phyloP scores from a whole-genome alignment of 2,329 filamentous ascomycete genomes.

The Drechslerella dactyloides region DNA sequence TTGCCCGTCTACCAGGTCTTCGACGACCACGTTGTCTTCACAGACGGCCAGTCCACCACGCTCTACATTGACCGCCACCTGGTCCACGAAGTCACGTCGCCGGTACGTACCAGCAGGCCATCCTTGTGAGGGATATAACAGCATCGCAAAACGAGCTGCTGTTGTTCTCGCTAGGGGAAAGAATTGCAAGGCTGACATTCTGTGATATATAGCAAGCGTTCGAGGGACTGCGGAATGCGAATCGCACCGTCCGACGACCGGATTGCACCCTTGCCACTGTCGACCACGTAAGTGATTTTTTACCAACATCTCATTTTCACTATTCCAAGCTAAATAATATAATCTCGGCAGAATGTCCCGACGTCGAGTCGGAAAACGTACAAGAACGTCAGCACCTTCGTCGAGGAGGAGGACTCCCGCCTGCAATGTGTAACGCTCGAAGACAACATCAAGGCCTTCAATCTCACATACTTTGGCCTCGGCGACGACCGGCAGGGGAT shows the following conservation, averaged over 20 bases:
- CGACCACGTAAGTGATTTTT: slow-evolving; percentile 85
- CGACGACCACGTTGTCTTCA: slow-evolving; percentile 89
- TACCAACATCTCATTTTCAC: not conserved
- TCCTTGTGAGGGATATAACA: not conserved
- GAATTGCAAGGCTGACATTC: slow-evolving; percentile 52
- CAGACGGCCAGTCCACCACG: slow-evolving; percentile 83
- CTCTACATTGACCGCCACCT: slow-evolving; percentile 96
- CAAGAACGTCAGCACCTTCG: slow-evolving; percentile 91
- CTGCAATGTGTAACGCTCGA: slow-evolving; percentile 94
- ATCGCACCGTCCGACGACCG: slow-evolving; percentile 83
- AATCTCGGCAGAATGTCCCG: slow-evolving; percentile 76
- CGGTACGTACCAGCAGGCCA: slow-evolving; percentile 65
- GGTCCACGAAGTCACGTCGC: slow-evolving; percentile 97
- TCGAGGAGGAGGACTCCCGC: slow-evolving; percentile 91
- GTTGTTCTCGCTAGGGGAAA: slow-evolving; percentile 21
- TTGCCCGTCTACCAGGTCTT: slow-evolving; percentile 70
- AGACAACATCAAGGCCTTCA: slow-evolving; percentile 96
- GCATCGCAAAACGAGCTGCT: too few relatives aligned
- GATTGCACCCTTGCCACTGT: slow-evolving; percentile 97
- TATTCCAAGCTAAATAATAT: slow-evolving; percentile 25
- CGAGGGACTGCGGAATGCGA: slow-evolving; percentile 89
- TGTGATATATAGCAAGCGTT: slow-evolving; percentile 83
- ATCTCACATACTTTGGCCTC: slow-evolving; percentile 95
- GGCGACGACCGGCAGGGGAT: slow-evolving; percentile 97
- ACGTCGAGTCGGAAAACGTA: slow-evolving; percentile 83